Base-by-base conservation (phyloP, 805 yeast genomes). In the Kurtzmaniella cleridarum region DNA sequence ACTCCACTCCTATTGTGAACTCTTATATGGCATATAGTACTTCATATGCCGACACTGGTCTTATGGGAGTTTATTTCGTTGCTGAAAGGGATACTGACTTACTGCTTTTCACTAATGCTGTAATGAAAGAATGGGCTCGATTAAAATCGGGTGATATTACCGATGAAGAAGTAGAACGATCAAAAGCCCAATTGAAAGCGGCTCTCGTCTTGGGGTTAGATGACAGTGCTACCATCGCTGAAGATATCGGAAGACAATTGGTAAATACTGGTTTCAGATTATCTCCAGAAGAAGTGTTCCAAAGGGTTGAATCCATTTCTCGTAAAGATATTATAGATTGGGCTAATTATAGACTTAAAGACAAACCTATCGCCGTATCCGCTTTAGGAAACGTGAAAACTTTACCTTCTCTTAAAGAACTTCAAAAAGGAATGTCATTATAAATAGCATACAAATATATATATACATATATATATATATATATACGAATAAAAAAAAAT, bases 21-120 rank as follows among this genome's bases (percentile, higher is more conserved):
- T 85, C 96, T 6, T 93, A 83, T 67, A 84, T 89, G 95, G 88
- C 96, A 5, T 93, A 91, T 66, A 86, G 96, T 24, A 93, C 99
- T 2, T 86, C 96, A 1, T 93, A 93, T 64, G 90, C 96, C 9
- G 99, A 93, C 64, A 85, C 96, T 10, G 99, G 99, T 7, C 69
- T 93, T 39, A 91, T 97, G 97, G 99, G 99, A 27, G 83, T 91
- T 51, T 93, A 93, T 59, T 73, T 93, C 43, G 87, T 88, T 6
- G 79, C 95, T 16, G 96, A 91, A 50, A 81, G 80, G 54, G 75
- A 74, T 46, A 73, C 79, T 24, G 71, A 84, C 47, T 69, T 86
- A 50, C 79, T 76, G 47, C 71, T 76, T 29, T 76, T 90, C 36
- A 75, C 87, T 27, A 79, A 83, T 52, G 88, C 86, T 43, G 78